Evolutionary conservation across 2,329 filamentous ascomycete species (phyloP).

Genomic region (Trichoderma harzianum): DNA sequence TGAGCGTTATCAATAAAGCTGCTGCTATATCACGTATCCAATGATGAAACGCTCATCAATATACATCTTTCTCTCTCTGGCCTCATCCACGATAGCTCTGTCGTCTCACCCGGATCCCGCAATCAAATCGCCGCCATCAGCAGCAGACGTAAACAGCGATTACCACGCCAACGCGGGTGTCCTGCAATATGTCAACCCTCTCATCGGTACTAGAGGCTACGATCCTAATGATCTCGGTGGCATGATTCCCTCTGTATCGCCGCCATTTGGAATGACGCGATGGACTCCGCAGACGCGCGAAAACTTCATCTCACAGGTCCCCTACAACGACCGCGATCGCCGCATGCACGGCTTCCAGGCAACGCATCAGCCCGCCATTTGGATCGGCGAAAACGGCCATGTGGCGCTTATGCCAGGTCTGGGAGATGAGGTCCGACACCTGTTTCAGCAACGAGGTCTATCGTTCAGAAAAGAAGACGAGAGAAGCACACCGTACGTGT

Average conservation of each 20-base stretch:
- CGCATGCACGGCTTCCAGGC: conserved; percentile 48
- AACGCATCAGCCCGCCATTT: conserved; percentile 50
- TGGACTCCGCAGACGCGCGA: conserved; percentile 48
- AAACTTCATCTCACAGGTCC: conserved; percentile 49
- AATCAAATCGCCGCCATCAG: not conserved
- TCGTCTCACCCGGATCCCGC: not conserved
- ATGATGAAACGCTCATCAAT: not conserved
- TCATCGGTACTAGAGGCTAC: conserved; percentile 32
- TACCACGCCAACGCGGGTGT: conserved; percentile 32
- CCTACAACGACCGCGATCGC: conserved; percentile 42
- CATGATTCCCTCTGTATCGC: conserved; percentile 37
- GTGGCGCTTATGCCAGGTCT: conserved; percentile 41
- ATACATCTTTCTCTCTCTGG: not conserved
- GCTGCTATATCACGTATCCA: not conserved
- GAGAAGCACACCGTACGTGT: conserved; percentile 43
- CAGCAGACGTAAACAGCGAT: not conserved
- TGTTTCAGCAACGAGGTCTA: conserved; percentile 41
- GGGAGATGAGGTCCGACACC: conserved; percentile 27
- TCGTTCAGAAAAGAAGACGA: conserved; percentile 43
- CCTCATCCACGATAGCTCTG: not conserved
- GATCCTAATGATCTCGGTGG: conserved; percentile 34
- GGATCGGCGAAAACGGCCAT: conserved; percentile 50
- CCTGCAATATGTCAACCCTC: conserved; percentile 33
- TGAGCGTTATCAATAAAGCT: not conserved
- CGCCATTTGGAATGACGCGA: conserved; percentile 48